Evolutionary conservation across 768 basidiomycete genomes (phyloP).

Genomic region (Suillus americanus): DNA sequence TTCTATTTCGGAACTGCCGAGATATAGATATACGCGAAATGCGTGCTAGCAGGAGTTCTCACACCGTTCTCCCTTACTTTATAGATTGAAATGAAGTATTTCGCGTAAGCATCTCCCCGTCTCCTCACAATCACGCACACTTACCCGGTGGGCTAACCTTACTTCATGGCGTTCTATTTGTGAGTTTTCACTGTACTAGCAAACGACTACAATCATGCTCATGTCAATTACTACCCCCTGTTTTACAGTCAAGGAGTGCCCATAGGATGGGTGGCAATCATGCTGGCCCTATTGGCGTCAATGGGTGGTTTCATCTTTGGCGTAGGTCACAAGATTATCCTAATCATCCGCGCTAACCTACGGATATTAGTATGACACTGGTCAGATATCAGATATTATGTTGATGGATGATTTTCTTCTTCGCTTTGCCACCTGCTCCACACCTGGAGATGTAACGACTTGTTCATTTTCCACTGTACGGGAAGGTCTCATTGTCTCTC

Average conservation of each 20-base stretch:
- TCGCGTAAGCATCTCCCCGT: slow-evolving; percentile 1
- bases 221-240: not conserved
- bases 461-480: slow-evolving; percentile 58
- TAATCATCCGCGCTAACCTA: slow-evolving; percentile 6
- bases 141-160: not conserved
- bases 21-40: too few relatives aligned
- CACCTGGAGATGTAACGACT: slow-evolving; percentile 36
- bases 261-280: slow-evolving; percentile 61
- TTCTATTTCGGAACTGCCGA: too few relatives aligned
- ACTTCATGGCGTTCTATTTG: slow-evolving; percentile 19
- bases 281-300: slow-evolving; percentile 64
- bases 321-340: slow-evolving; percentile 14
- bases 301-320: slow-evolving; percentile 74
- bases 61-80: too few relatives aligned
- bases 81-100: not conserved
- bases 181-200: slow-evolving; percentile 3
- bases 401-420: slow-evolving; percentile 68
- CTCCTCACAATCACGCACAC: not conserved
- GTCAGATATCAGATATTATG: slow-evolving; percentile 76
- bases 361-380: slow-evolving; percentile 56
- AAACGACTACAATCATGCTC: not conserved
- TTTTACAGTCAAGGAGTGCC: slow-evolving; percentile 53
- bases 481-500: slow-evolving; percentile 65
- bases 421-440: slow-evolving; percentile 57
- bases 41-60: too few relatives aligned